phyloP scores from a whole-genome alignment of 1,139 yeast genomes.

The Sugiyamaella japonica region DNA sequence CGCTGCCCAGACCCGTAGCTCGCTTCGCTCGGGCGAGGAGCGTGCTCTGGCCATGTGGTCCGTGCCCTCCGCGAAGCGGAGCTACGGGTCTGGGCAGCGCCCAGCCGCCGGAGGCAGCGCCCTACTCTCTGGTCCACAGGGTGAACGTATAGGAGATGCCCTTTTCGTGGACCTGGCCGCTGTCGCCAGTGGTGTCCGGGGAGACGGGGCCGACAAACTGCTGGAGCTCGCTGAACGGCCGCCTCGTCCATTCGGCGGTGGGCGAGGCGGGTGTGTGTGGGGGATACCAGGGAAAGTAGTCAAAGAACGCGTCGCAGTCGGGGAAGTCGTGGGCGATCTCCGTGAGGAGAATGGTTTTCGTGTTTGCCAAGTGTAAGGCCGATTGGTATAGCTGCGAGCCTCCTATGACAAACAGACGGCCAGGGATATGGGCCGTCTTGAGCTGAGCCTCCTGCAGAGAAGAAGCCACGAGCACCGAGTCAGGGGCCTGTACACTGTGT shows the following conservation, averaged over 20 bases:
- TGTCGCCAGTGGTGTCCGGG: slow-evolving; percentile 38
- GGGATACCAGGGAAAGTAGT: slow-evolving; percentile 39
- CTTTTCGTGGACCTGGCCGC: slow-evolving; percentile 49
- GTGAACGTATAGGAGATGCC: slow-evolving; percentile 53
- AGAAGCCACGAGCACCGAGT: slow-evolving; percentile 46
- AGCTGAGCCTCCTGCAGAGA: slow-evolving; percentile 51
- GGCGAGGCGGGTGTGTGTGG: background rate
- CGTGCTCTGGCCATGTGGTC: no score
- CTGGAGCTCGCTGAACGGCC: slow-evolving; percentile 41
- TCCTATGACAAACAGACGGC: slow-evolving; percentile 75
- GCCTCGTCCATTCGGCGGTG: slow-evolving; percentile 38
- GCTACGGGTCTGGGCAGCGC: no score
- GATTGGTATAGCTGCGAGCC: slow-evolving; percentile 85
- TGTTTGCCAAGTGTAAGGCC: slow-evolving; percentile 47
- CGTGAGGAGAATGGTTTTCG: slow-evolving; percentile 69
- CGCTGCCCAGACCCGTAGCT: no score
- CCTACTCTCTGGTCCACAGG: slow-evolving; percentile 45
- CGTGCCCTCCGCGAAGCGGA: no score
- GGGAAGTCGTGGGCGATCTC: slow-evolving; percentile 50
- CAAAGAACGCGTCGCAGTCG: slow-evolving; percentile 63
- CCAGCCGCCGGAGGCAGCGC: no score
- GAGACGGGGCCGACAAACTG: slow-evolving; percentile 44
- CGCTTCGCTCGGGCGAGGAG: slow-evolving; percentile 1
- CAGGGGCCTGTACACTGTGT: slow-evolving; percentile 26
- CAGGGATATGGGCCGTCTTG: slow-evolving; percentile 28